Evolutionary conservation across 495 filamentous ascomycete species (phyloP).

Genomic region (Extremus antarcticus): DNA sequence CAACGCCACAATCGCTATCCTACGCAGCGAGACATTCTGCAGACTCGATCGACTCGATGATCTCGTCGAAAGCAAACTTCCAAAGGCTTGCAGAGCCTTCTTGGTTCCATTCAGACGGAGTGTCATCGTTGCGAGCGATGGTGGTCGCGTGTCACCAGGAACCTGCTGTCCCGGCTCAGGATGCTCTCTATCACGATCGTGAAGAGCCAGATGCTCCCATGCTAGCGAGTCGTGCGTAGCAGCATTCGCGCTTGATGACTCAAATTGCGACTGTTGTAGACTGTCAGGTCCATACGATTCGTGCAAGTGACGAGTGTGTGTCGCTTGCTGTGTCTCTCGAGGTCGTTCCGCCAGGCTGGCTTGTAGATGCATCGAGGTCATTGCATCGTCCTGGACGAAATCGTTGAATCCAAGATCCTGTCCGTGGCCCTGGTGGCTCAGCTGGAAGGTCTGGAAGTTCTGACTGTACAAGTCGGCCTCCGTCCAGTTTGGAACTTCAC

Average conservation of each 20-base stretch:
- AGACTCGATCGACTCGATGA: neutral
- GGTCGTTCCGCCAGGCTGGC: neutral
- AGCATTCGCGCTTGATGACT: neutral
- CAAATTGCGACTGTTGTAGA: neutral
- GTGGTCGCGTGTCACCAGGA: neutral
- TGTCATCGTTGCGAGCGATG: neutral
- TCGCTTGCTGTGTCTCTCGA: conserved; percentile 3
- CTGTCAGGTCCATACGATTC: neutral
- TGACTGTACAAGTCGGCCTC: neutral
- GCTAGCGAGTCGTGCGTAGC: neutral
- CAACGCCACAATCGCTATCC: neutral
- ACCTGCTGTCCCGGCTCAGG: neutral
- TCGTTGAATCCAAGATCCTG: no score
- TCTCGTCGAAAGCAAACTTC: neutral
- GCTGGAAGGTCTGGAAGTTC: neutral
- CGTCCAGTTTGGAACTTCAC: neutral
- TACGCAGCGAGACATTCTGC: neutral
- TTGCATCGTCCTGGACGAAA: no score
- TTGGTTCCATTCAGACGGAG: neutral
- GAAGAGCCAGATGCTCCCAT: neutral
- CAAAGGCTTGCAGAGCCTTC: conserved; percentile 7
- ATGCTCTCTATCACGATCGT: neutral
- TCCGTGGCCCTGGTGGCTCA: no score
- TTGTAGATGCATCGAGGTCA: neutral
- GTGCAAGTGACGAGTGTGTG: conserved; percentile 4